Percentiles rank a stretch among this genome's conserved stretches.
phyloP scores from a whole-genome alignment of 768 basidiomycete species.

The Leccinum subgranulosum region DNA sequence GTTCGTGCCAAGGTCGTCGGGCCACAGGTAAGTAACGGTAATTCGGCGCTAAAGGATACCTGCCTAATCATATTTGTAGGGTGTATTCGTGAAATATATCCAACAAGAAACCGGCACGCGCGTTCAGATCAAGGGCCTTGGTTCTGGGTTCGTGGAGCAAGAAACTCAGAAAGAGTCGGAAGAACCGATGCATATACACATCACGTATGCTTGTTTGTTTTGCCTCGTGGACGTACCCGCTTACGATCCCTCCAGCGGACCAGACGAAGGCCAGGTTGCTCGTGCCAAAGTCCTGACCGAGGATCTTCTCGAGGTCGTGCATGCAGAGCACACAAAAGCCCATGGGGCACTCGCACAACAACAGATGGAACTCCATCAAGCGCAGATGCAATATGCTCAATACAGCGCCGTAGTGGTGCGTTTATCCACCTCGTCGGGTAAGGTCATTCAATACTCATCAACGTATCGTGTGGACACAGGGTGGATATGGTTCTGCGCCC shows the following conservation, averaged over 20 bases:
- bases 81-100: conserved; percentile 97
- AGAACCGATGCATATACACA: conserved; percentile 89
- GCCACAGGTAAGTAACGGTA: conserved; percentile 72
- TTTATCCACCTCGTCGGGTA: not conserved
- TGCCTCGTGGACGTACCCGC: conserved; percentile 7
- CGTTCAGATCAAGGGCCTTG: conserved; percentile 95
- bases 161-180: conserved; percentile 87
- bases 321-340: conserved; percentile 83
- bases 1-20: conserved; percentile 97
- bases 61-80: conserved; percentile 35
- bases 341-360: conserved; percentile 60
- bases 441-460: not conserved
- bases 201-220: conserved; percentile 57
- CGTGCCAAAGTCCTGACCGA: conserved; percentile 86
- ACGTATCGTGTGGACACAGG: conserved; percentile 23
- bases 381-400: conserved; percentile 75
- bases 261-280: conserved; percentile 83
- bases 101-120: conserved; percentile 94
- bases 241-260: conserved; percentile 45
- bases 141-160: conserved; percentile 92
- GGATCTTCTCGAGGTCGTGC: conserved; percentile 87
- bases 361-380: conserved; percentile 85
- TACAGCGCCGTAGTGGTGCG: conserved; percentile 61
- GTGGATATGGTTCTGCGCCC: conserved; percentile 35
- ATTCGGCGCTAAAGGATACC: not conserved